These are phyloP conservation scores for Myochromella boudieri DNA, from an alignment of 768 basidiomycete genomes.

Conservation along the genomic window DNA sequence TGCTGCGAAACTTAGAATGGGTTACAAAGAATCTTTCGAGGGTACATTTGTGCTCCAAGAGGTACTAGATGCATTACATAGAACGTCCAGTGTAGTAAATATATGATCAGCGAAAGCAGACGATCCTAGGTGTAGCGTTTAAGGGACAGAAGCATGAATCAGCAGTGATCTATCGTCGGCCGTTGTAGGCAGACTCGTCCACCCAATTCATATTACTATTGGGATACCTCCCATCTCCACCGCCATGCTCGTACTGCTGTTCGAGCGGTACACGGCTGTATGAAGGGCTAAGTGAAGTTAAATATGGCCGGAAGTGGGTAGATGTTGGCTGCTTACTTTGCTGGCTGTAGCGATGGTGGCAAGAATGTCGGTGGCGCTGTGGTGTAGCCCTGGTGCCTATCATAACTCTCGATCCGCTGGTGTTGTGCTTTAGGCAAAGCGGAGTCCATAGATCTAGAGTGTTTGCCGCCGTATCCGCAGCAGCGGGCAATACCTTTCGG, in stretches of 20 bases:
- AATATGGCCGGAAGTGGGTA: not conserved
- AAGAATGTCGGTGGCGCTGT: conserved; percentile 15
- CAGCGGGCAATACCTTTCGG: conserved; percentile 34
- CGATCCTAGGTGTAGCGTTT: no score
- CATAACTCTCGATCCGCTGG: conserved; percentile 21
- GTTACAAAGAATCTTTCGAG: no score
- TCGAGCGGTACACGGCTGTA: conserved; percentile 29
- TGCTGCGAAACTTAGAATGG: no score
- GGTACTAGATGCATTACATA: no score
- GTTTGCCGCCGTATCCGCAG: conserved; percentile 27
- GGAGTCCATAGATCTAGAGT: conserved; percentile 7
- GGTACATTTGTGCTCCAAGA: no score
- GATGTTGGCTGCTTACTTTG: conserved; percentile 21
- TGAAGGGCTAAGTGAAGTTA: conserved; percentile 3
- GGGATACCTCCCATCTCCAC: not conserved
- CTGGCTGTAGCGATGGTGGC: conserved; percentile 13
- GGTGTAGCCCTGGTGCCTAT: conserved; percentile 19
- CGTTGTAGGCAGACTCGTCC: conserved; percentile 45
- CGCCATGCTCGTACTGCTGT: conserved; percentile 13
- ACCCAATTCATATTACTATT: conserved; percentile 41
- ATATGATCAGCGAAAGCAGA: no score
- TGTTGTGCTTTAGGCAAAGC: conserved; percentile 14
- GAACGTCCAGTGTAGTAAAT: no score
- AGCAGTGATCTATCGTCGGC: conserved; percentile 18
- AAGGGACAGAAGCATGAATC: no score